Evolutionary conservation across 148 eudicot species (phyloP).

Genomic region (Dianthus caryophyllus): DNA sequence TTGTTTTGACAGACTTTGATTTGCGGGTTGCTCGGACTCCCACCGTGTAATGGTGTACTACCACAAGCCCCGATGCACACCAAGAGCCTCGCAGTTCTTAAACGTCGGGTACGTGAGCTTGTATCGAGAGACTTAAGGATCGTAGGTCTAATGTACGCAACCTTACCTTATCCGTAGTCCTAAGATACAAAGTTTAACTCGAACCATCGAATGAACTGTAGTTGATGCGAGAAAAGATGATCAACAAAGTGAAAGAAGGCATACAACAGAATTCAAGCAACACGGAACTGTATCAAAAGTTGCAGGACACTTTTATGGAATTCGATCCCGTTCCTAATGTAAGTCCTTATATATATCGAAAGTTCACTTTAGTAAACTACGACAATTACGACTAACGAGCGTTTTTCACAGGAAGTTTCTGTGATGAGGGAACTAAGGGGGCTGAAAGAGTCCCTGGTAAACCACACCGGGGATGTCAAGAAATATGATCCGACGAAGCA

Average conservation of each 20-base stretch:
- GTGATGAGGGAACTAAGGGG: constrained; percentile 42
- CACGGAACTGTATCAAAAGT: constrained; percentile 62
- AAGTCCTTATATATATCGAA: constrained; percentile 18
- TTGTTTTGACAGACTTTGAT: constrained; percentile 45
- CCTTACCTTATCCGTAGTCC: background rate
- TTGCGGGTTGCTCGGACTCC: constrained; percentile 83
- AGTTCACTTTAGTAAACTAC: background rate
- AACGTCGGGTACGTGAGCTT: constrained; percentile 53
- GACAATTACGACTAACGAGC: background rate
- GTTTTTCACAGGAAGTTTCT: constrained; percentile 24
- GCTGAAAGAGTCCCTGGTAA: constrained; percentile 51
- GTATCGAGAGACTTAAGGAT: background rate
- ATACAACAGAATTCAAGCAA: constrained; percentile 51
- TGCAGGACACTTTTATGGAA: constrained; percentile 65
- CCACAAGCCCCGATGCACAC: constrained; percentile 97
- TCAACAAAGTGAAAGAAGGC: constrained; percentile 68
- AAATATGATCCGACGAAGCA: constrained; percentile 45
- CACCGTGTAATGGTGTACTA: constrained; percentile 83
- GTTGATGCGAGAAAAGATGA: constrained; percentile 72
- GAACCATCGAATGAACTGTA: constrained; percentile 23
- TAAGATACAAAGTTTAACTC: background rate
- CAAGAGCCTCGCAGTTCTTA: constrained; percentile 74
- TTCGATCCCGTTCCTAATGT: constrained; percentile 52
- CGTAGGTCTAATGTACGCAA: background rate
- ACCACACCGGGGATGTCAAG: constrained; percentile 27